Percentiles rank a stretch among this genome's conserved stretches.
phyloP scores from a whole-genome alignment of 2,329 filamentous ascomycete genomes.

The Falciphora oryzae region DNA sequence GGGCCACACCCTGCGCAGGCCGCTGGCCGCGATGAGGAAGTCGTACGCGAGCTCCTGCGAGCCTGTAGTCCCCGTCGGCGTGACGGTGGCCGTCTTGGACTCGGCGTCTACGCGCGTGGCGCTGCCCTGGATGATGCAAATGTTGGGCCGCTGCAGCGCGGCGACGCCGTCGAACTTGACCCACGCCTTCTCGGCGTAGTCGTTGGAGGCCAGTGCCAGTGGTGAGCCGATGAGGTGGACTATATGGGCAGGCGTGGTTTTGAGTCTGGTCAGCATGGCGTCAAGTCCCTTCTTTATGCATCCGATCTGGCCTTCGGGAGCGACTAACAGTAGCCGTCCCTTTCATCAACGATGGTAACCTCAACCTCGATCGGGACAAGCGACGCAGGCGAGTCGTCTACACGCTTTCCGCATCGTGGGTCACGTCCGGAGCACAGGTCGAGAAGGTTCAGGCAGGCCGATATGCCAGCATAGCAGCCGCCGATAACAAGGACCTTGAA shows the following conservation, averaged over 20 bases:
- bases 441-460: conserved; percentile 59
- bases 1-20: conserved; percentile 64
- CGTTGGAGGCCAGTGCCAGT: conserved; percentile 58
- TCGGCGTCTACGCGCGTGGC: conserved; percentile 54
- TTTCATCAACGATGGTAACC: conserved; percentile 70
- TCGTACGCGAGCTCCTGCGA: conserved; percentile 53
- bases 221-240: conserved; percentile 74
- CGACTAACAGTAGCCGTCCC: conserved; percentile 73
- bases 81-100: conserved; percentile 52
- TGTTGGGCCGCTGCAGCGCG: conserved; percentile 54
- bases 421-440: conserved; percentile 55
- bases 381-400: conserved; percentile 15
- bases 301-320: neutral
- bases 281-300: too few species aligned
- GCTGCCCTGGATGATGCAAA: conserved; percentile 61
- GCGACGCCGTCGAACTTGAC: conserved; percentile 61
- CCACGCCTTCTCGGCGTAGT: conserved; percentile 65
- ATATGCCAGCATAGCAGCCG: conserved; percentile 67
- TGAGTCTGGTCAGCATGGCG: neutral
- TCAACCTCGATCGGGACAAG: conserved; percentile 46
- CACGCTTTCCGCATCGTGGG: conserved; percentile 36
- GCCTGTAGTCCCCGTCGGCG: conserved; percentile 32
- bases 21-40: conserved; percentile 68
- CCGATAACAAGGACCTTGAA: conserved; percentile 62
- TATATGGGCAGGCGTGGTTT: conserved; percentile 26